phyloP scores from a whole-genome alignment of 305 asterid species.

The Fraxinus baroniana region DNA sequence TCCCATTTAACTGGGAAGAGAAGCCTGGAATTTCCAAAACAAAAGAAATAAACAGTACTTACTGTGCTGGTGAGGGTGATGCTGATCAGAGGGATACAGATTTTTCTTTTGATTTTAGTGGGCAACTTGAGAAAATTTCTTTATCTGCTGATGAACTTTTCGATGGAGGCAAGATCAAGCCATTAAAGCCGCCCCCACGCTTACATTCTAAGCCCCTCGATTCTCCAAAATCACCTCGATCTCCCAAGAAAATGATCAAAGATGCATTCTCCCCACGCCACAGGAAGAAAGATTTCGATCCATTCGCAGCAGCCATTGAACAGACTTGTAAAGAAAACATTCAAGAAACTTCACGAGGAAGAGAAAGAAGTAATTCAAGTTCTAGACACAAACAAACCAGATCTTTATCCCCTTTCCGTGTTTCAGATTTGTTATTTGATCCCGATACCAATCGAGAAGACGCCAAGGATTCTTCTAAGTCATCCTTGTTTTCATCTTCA shows the following conservation, averaged over 20 bases:
- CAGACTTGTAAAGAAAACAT: constrained; percentile 34
- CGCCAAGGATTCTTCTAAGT: constrained; percentile 12
- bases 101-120: constrained; percentile 82
- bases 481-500: constrained; percentile 26
- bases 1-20: constrained; percentile 63
- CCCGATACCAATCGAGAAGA: constrained; percentile 29
- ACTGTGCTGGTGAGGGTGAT: constrained; percentile 29
- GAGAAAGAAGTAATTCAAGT: constrained; percentile 32
- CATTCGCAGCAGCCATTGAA: constrained; percentile 64
- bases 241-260: constrained; percentile 46
- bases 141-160: constrained; percentile 82
- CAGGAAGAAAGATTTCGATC: constrained; percentile 41
- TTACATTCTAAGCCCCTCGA: constrained; percentile 29
- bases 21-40: constrained; percentile 50
- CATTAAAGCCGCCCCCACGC: constrained; percentile 71
- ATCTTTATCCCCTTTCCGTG: constrained; percentile 69
- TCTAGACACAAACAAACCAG: constrained; percentile 38
- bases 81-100: constrained; percentile 33
- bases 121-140: constrained; percentile 45
- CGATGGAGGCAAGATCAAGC: constrained; percentile 79
- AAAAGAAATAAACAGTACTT: background rate
- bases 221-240: constrained; percentile 55
- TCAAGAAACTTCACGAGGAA: constrained; percentile 33
- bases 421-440: constrained; percentile 59
- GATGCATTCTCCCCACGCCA: constrained; percentile 38